Base-by-base conservation (phyloP, 208 protist species). In the Chromosphaera perkinsii region DNA sequence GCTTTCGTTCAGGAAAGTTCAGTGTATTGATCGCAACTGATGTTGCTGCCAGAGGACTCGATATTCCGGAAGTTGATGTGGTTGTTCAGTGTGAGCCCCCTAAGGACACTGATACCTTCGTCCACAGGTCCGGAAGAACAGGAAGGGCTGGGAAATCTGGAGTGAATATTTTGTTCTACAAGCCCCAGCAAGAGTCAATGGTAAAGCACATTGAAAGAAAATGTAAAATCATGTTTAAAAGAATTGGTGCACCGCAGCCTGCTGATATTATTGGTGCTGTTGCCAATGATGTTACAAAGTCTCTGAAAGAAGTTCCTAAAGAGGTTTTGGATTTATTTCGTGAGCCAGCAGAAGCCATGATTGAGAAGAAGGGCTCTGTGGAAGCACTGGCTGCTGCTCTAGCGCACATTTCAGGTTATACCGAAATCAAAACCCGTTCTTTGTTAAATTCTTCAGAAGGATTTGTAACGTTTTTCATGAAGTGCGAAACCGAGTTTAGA, bases 21-120 rank as follows among this genome's bases (percentile, higher is more conserved):
- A 27, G 35, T 26, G n/a, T 7, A 14, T 59, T 78, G 3, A 56
- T 73, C 26, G 68, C 73, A 2, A 78, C 73, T 7, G 66, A 73
- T 61, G 73, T 78, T 27, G 66, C 66, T 24, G 73, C 73, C 1
- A 39, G 73, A 22, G 73, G 73, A 26, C 3, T 78, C 27, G 73
- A 78, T 47, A 65, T 78, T 14, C 73, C 73, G 24, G 73, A 78
- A 57, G 66, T 79, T 0, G 74, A 79, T 55, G 57, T 74, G 2
- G 70, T 79, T 9, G 20, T 79, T 20, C 67, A 79, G 27, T 66
- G 45, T 58, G 68, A 79, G 51, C 74, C 74, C 1, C 68, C 74
- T 9, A 51, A 51, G 26, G 51, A 66, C 2, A 36, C 43, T 0
- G 67, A 79, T 45, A 51, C 42, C 3, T 79, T 75, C 49, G 67